Evolutionary conservation across 192 early-diverging fungal species (phyloP), one percentile per base, ranked within the genome.

Genomic region (Coemansia sp.): DNA sequence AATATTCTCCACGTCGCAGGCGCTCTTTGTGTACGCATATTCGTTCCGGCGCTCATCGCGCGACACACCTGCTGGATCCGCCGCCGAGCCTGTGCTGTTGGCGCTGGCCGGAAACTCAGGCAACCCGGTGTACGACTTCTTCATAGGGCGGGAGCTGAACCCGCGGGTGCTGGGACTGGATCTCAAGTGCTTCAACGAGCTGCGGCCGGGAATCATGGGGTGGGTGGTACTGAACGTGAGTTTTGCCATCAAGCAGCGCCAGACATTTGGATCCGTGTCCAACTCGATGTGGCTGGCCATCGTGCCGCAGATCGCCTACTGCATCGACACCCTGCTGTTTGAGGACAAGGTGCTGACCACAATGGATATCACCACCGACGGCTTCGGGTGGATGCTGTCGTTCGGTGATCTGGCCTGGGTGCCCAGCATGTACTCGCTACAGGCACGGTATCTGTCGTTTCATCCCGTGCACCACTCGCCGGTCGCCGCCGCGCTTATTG

Each of bases 281-380:
- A 90, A 92, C 61, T 82, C 88, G 4, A 92, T 97, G 93, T 69
- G 82, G 45, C 76, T 95, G 36, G 92, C 93, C 8, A 69, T 90
- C 8, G 49, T 89, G 32, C 91, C 93, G 56, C 91, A 99, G 73
- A 85, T 83, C 32, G 88, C 86, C 69, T 99, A 99, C 79, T 90
- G 92, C 46, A 65, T 94, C 37, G 97, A 99, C 78, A 88, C 94
- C 5, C 74, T 95, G 41, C 18, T 84, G 59, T 84, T 75, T 52
- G 84, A 88, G 71, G 54, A 82, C 18, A 88, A 92, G 12, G 92
- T 99, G 19, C 70, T 99, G 77, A 96, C 97, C 16, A 99, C 95
- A 6, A 97, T 97, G 94, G 95, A 99, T 65, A 93, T 99, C n/a
- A 94, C 90, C 18, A 95, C 92, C 7, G 97, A 99, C 73, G 97